Evolutionary conservation across 352 stramenopile genomes (phyloP).

Genomic region (Blastocystis sp.): DNA sequence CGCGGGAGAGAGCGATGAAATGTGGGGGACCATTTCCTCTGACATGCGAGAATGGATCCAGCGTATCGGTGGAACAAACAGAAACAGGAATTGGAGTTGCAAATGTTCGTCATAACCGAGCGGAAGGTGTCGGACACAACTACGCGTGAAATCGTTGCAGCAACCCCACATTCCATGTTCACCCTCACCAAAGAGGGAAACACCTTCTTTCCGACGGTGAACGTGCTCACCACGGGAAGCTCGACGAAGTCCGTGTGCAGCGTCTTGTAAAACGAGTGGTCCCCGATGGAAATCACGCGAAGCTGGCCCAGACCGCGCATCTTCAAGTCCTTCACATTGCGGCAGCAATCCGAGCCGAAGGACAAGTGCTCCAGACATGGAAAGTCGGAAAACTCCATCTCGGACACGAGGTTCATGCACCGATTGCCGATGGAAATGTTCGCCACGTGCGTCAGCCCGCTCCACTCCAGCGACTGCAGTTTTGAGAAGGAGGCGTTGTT

Average conservation of each 20-base stretch:
- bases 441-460: neutral
- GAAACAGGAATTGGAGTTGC: neutral
- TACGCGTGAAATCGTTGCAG: neutral
- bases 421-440: slow-evolving; percentile 8
- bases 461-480: neutral
- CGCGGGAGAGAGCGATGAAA: slow-evolving; percentile 3
- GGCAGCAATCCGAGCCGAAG: slow-evolving; percentile 13
- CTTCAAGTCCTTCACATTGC: neutral
- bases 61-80: slow-evolving; percentile 37
- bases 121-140: slow-evolving; percentile 10
- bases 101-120: neutral
- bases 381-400: slow-evolving; percentile 5
- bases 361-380: slow-evolving; percentile 18
- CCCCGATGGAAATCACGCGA: slow-evolving; percentile 12
- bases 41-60: slow-evolving; percentile 8
- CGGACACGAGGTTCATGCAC: slow-evolving; percentile 23
- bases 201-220: slow-evolving; percentile 13
- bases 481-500: neutral
- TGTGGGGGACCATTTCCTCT: slow-evolving; percentile 26
- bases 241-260: neutral
- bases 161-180: neutral
- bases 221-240: neutral
- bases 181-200: neutral
- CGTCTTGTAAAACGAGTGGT: slow-evolving; percentile 24
- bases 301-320: slow-evolving; percentile 7